Conservation (phyloP, 352 stramenopile genomes). For the Phytophthora capsici region DNA sequence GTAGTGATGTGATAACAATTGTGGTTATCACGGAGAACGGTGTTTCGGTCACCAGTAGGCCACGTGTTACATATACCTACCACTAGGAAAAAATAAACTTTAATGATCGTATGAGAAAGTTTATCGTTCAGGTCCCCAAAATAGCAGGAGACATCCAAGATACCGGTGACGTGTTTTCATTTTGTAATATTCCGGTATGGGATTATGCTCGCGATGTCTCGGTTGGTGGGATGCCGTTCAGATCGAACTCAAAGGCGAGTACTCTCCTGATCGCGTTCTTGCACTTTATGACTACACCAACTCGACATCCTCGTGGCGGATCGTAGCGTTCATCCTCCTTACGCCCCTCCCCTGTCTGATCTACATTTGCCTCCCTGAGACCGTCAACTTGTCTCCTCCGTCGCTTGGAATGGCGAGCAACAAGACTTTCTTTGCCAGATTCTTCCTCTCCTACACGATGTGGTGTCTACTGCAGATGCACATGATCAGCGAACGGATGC, state of each 20-base stretch:
- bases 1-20: too few species aligned
- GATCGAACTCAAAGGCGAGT: constrained; percentile 15
- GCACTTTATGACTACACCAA: constrained; percentile 14
- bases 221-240: constrained; percentile 1
- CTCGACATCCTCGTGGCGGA: constrained; percentile 6
- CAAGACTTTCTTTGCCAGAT: constrained; percentile 30
- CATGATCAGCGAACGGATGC: constrained; percentile 19
- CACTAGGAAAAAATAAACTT: too few species aligned
- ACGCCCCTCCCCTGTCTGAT: constrained; percentile 9
- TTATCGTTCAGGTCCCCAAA: too few species aligned
- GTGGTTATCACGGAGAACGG: too few species aligned
- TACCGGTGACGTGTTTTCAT: too few species aligned
- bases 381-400: constrained; percentile 6
- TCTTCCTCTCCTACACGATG: constrained; percentile 30
- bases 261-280: constrained; percentile 2
- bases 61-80: too few species aligned
- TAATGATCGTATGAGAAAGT: too few species aligned
- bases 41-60: too few species aligned
- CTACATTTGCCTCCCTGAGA: constrained; percentile 23
- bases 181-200: too few species aligned
- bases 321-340: constrained; percentile 4
- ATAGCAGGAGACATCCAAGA: too few species aligned
- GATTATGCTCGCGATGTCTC: too few species aligned
- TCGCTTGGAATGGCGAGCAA: constrained; percentile 14
- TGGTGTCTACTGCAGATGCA: constrained; percentile 24